Evolutionary conservation across 2,329 filamentous ascomycete species (phyloP), one percentile per base, ranked within the genome.

Genomic region (Fragosphaeria purpurea): DNA sequence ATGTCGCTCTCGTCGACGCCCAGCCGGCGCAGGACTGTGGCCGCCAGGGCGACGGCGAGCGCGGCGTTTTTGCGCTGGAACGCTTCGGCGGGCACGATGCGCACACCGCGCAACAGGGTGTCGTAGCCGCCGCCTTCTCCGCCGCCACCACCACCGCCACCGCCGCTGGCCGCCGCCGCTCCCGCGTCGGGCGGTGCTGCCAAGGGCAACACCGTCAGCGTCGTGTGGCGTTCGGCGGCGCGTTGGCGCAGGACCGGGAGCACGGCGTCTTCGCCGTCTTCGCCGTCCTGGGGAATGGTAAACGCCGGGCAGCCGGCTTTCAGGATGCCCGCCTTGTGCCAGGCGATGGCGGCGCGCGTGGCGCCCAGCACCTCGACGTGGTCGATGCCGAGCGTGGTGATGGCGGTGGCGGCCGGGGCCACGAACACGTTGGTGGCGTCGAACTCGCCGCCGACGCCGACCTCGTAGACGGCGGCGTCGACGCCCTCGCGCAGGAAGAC

Each of bases 301-400:
- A 86, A 86, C 2, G 77, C 80, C 31, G 75, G 73, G 5, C 76
- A 69, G 3, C 74, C 76, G 0, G 59, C 44, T 63, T 85, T 87
- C 65, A 85, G 79, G 47, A 87, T 81, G 1, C 83, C 84, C 1
- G 79, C 78, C 65, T 87, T 87, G 63, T 87, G 82, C 83, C 83
- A 86, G 1, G 83, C 80, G 55, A 87, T 85, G 62, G 80, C 73
- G 40, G 77, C 77, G 5, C 86, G 67, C 0, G 79, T 84, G 22
- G 74, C 65, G 7, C 84, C 84, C 1, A 88, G 70, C 22, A 73
- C 71, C 44, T 71, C 71, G 37, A 83, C 74, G 58, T 88, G 84
- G 59, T 88, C 84, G 52, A 87, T 78, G 9, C 81, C 83, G 10
- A 87, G 67, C n/a, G 77, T 76, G 44, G 76, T 80, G 50, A 87